Percentiles rank a stretch among this genome's conserved stretches.
These are phyloP conservation scores for Lipomyces oligophaga DNA, from an alignment of 805 yeast genomes.

Conservation along the genomic window DNA sequence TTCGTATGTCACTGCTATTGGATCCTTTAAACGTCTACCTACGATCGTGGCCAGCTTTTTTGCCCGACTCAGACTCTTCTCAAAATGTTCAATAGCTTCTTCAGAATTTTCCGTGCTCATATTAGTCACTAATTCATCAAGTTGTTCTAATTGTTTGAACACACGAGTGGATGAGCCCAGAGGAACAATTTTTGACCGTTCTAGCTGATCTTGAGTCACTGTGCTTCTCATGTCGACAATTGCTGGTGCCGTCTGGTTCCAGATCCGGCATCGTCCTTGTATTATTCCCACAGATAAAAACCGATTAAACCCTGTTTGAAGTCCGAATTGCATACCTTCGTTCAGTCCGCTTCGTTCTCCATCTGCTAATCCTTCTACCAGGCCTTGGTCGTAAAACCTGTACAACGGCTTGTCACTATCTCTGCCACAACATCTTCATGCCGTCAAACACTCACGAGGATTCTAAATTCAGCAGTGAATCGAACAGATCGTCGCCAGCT, in stretches of 20 bases:
- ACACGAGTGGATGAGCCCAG: constrained; percentile 30
- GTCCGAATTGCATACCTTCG: constrained; percentile 84
- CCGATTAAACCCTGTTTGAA: constrained; percentile 41
- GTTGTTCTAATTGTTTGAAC: constrained; percentile 28
- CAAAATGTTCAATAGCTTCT: constrained; percentile 53
- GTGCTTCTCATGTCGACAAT: not conserved
- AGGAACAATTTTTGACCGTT: constrained; percentile 2
- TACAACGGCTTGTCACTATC: too few relatives aligned
- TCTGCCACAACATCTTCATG: not conserved
- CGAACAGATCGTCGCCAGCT: constrained; percentile 26
- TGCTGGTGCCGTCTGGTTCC: constrained; percentile 24
- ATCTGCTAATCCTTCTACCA: constrained; percentile 60
- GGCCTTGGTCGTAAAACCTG: constrained; percentile 59
- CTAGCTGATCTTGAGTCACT: not conserved
- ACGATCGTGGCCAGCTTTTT: constrained; percentile 60
- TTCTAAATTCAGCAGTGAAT: constrained; percentile 23
- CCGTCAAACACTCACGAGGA: constrained; percentile 16
- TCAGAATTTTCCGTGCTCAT: constrained; percentile 49
- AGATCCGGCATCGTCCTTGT: constrained; percentile 46
- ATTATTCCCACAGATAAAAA: constrained; percentile 65
- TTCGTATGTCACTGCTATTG: constrained; percentile 37
- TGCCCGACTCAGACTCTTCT: constrained; percentile 50
- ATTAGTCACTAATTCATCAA: constrained; percentile 35
- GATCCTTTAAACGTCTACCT: constrained; percentile 36
- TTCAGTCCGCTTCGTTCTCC: constrained; percentile 55